Percentiles rank a stretch among this genome's conserved stretches.
Conservation (phyloP, 768 basidiomycete genomes). For the Scleroderma citrinum region DNA sequence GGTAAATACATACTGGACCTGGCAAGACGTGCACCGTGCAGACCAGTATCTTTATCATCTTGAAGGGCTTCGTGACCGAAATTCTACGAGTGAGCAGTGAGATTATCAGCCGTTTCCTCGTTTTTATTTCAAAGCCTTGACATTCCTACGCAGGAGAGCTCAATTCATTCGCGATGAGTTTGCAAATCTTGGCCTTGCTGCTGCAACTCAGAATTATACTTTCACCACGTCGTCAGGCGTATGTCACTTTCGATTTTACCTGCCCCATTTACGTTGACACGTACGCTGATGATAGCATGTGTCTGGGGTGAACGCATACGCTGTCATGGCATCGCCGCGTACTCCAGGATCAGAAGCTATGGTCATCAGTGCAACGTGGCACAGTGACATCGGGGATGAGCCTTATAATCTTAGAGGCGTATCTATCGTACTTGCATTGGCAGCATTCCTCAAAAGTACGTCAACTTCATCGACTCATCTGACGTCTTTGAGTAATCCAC, state of each 20-base stretch:
- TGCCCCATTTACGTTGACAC: background rate
- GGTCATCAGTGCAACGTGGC: conserved; percentile 88
- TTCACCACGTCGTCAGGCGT: conserved; percentile 52
- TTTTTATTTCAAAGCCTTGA: background rate
- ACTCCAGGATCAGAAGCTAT: conserved; percentile 93
- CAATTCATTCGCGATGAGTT: conserved; percentile 59
- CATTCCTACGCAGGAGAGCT: conserved; percentile 50
- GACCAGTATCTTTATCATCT: conserved; percentile 74
- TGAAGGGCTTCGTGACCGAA: conserved; percentile 53
- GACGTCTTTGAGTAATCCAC: conserved; percentile 2
- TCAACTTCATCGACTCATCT: background rate
- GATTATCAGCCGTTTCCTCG: conserved; percentile 22
- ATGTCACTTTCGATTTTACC: background rate
- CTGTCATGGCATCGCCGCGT: conserved; percentile 75
- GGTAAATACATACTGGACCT: conserved; percentile 90
- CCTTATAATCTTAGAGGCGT: conserved; percentile 80
- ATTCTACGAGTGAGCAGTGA: conserved; percentile 69
- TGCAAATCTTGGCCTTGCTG: conserved; percentile 62
- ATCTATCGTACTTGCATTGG: conserved; percentile 80
- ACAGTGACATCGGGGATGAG: conserved; percentile 54
- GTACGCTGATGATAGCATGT: conserved; percentile 36
- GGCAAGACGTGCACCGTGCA: conserved; percentile 84
- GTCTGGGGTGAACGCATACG: conserved; percentile 77
- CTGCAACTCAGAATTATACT: conserved; percentile 64
- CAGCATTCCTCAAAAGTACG: conserved; percentile 76